Evolutionary conservation across 106 monocot genomes (phyloP).

Genomic region (Amphibolis antarctica): DNA sequence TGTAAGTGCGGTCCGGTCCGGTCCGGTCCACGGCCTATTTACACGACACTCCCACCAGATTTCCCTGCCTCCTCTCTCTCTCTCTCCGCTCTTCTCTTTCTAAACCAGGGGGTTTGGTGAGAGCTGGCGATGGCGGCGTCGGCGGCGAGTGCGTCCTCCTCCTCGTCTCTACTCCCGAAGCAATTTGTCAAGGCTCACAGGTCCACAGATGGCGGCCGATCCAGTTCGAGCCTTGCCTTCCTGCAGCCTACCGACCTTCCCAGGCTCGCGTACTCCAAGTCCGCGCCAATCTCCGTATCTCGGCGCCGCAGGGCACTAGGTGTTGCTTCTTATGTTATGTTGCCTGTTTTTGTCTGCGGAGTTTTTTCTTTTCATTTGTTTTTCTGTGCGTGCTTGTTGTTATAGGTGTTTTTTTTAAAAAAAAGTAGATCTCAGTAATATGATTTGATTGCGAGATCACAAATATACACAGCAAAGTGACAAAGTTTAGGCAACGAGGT

Average conservation of each 20-base stretch:
- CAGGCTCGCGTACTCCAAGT: constrained; percentile 10
- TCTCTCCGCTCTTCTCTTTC: constrained; percentile 3
- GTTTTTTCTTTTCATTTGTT: background rate
- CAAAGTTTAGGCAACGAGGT: too few species aligned
- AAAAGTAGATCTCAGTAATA: too few species aligned
- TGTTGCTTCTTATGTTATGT: background rate
- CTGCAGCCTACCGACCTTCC: constrained; percentile 38
- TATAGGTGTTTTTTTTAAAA: background rate
- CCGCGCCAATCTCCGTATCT: constrained; percentile 30
- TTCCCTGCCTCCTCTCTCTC: constrained; percentile 9
- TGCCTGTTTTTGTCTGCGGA: background rate
- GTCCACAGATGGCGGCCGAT: constrained; percentile 13
- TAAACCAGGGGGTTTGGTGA: background rate
- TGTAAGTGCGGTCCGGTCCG: background rate
- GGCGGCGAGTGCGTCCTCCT: constrained; percentile 16
- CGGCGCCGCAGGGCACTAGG: constrained; percentile 6
- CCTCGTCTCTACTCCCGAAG: constrained; percentile 29
- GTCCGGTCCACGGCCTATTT: background rate
- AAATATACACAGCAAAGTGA: too few species aligned
- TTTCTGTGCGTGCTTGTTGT: background rate
- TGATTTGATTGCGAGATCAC: too few species aligned
- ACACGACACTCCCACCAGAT: background rate
- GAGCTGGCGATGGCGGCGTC: background rate
- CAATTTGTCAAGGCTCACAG: constrained; percentile 30
- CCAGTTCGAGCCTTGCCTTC: constrained; percentile 20